Conservation (phyloP, 2,329 filamentous ascomycete genomes). For the Exophiala sp. region DNA sequence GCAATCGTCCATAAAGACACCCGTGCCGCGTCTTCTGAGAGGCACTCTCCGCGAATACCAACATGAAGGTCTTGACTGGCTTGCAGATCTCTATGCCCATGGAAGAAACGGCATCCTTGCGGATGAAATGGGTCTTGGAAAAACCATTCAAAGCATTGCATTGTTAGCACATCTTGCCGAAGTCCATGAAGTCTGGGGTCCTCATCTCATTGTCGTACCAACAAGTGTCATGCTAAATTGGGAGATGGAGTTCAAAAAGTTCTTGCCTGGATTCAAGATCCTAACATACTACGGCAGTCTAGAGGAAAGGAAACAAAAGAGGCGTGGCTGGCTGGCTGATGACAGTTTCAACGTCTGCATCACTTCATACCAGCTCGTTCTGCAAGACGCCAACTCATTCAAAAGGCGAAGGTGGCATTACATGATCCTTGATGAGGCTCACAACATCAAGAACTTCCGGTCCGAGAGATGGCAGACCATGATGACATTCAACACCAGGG, state of each 20-base stretch:
- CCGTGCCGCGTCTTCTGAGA: conserved; percentile 67
- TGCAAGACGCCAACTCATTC: conserved; percentile 90
- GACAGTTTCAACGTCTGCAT: conserved; percentile 96
- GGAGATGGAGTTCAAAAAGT: conserved; percentile 99
- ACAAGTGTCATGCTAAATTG: conserved; percentile 99
- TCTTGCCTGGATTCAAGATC: conserved; percentile 93
- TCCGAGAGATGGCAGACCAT: conserved; percentile 95
- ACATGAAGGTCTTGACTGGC: conserved; percentile 94
- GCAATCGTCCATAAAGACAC: conserved; percentile 26
- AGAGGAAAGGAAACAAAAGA: conserved; percentile 85
- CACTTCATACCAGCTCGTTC: conserved; percentile 92
- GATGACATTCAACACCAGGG: conserved; percentile 84
- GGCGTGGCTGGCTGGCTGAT: conserved; percentile 87
- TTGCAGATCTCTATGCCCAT: conserved; percentile 84
- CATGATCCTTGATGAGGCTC: conserved; percentile 94
- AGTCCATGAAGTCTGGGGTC: conserved; percentile 86
- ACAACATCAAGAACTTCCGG: conserved; percentile 99
- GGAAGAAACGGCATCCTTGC: conserved; percentile 93
- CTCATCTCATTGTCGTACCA: conserved; percentile 90
- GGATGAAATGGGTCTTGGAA: conserved; percentile 97
- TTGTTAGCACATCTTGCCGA: conserved; percentile 88
- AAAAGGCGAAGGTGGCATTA: conserved; percentile 93
- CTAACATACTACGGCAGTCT: conserved; percentile 92
- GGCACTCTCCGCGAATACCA: conserved; percentile 93
- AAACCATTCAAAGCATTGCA: conserved; percentile 96